Evolutionary conservation across 164 flowering plant genomes (phyloP), one percentile per base, ranked within the genome.

Genomic region (Houttuynia cordata): DNA sequence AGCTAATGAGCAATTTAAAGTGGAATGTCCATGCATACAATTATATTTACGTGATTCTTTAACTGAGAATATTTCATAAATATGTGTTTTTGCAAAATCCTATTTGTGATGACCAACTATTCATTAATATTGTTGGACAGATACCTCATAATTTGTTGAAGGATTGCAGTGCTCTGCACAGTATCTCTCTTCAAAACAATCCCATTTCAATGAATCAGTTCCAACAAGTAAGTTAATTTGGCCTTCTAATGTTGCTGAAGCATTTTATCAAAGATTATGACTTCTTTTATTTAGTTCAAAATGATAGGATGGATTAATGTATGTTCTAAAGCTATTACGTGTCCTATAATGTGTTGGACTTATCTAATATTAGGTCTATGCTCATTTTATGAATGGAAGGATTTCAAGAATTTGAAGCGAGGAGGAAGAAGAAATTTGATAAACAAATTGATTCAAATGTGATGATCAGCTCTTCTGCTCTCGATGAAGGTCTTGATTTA

Each of bases 391-490:
- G 90, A 96, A 79, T 86, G 85, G 99, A 93, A 74, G 99, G 95
- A 61, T 90, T 81, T 63, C 78, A 80, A 59, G 97, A 86, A 58
- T 93, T 90, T 75, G 97, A 93, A 82, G 79, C 78, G n/a, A 73
- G 99, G 65, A 77, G 99, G 65, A 90, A 73, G 72, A 90, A 80
- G 83, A 90, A 93, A 75, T 90, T 93, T 59, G 99, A 93, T 81
- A 93, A 93, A 69, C 97, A 90, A 75, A 86, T 93, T 39, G 99
- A 93, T 74, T 83, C 96, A 9, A 93, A 93, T 75, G 99, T 93
- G 74, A 81, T 90, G 97, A 87, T 93, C 41, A 71, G 88, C 61
- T 88, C 99, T 40, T 80, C 85, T 70, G 99, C 96, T 64, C 87
- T 93, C 54, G 99, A 93, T 65, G 96, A 83, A 70, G 99, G 99